These are phyloP conservation scores for Dianthus caryophyllus DNA, from an alignment of 148 eudicot genomes.

Conservation along the genomic window DNA sequence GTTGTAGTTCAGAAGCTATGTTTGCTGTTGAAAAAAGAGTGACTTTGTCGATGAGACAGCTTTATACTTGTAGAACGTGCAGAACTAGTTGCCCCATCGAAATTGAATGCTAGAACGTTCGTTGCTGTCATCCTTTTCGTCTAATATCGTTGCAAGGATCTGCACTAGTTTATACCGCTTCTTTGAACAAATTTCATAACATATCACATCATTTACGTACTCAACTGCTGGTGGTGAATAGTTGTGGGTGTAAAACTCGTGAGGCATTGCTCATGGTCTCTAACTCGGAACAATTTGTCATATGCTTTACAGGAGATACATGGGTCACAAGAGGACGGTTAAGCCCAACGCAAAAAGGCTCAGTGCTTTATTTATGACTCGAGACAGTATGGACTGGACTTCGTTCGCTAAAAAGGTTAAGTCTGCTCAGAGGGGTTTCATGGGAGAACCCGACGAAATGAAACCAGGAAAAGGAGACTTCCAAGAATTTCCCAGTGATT, in stretches of 20 bases:
- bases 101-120: too few species aligned
- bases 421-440: conserved; percentile 81
- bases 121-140: not conserved
- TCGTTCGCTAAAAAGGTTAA: conserved; percentile 80
- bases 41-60: not conserved
- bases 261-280: not conserved
- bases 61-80: not conserved
- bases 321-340: conserved; percentile 93
- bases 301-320: conserved; percentile 66
- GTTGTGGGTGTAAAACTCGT: not conserved
- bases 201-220: too few species aligned
- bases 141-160: not conserved
- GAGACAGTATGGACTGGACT: conserved; percentile 59
- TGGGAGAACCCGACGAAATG: conserved; percentile 96
- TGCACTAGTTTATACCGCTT: not conserved
- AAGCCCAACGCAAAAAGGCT: conserved; percentile 94
- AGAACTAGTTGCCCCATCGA: not conserved
- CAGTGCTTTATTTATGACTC: conserved; percentile 61
- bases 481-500: conserved; percentile 76
- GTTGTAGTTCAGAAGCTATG: not conserved
- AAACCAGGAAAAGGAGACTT: conserved; percentile 74
- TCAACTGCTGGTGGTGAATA: not conserved
- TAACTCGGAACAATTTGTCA: not conserved
- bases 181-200: too few species aligned
- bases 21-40: not conserved